phyloP scores from a whole-genome alignment of 1,284 basidiomycete species.

The Malassezia arunalokei region DNA sequence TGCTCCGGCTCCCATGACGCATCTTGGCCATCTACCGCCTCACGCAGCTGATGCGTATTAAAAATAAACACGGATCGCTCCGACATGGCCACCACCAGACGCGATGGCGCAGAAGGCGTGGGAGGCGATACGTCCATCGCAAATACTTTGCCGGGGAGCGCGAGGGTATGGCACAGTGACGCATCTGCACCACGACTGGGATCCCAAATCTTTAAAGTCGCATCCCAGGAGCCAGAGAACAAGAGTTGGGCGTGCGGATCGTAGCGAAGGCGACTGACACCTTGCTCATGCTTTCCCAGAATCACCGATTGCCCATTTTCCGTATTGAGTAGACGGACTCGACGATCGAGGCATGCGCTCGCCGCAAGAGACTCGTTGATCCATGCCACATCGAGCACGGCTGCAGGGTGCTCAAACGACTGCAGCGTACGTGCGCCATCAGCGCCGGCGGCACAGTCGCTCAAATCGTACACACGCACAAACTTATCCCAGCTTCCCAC shows the following conservation, averaged over 20 bases:
- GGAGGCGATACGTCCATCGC: conserved; percentile 26
- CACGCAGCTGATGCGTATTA: conserved; percentile 21
- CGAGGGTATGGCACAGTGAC: conserved; percentile 19
- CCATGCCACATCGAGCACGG: conserved; percentile 41
- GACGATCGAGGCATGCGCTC: conserved; percentile 30
- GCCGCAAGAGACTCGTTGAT: conserved; percentile 28
- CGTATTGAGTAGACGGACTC: conserved; percentile 34
- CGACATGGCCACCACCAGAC: conserved; percentile 34
- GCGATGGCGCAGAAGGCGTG: conserved; percentile 13
- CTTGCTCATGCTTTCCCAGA: conserved; percentile 34
- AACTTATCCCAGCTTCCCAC: conserved; percentile 37
- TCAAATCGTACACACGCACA: conserved; percentile 30
- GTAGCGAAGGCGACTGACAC: conserved; percentile 29
- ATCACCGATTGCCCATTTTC: conserved; percentile 24
- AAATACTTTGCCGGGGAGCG: conserved; percentile 34
- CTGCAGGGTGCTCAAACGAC: conserved; percentile 32
- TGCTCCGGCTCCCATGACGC: conserved; percentile 48
- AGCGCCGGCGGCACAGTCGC: background rate
- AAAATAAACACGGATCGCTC: conserved; percentile 30
- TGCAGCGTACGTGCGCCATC: conserved; percentile 17
- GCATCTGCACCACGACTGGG: conserved; percentile 1
- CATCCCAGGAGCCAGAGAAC: conserved; percentile 25
- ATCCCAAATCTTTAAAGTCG: conserved; percentile 29
- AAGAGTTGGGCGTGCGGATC: conserved; percentile 22
- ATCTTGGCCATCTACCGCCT: conserved; percentile 16